Conservation (phyloP, 331 rosid genomes). For the Quercus lobata region DNA sequence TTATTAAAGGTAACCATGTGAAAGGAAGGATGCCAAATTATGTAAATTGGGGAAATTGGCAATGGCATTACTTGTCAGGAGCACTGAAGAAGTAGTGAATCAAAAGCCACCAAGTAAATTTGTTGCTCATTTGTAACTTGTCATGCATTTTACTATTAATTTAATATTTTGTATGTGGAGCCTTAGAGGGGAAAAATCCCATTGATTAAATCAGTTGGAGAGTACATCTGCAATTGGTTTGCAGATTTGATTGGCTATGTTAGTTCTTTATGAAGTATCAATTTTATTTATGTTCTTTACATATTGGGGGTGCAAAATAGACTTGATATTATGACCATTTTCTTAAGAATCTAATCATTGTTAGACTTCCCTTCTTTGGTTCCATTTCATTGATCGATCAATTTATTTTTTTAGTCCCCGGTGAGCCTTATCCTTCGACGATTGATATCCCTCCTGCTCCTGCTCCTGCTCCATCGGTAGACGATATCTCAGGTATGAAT, state of each 20-base stretch:
- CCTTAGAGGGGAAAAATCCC: neutral
- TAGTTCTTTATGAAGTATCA: neutral
- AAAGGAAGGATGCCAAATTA: neutral
- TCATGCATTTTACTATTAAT: neutral
- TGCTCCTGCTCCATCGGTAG: conserved; percentile 49
- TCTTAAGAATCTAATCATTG: neutral
- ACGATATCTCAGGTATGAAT: conserved; percentile 51
- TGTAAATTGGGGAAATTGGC: neutral
- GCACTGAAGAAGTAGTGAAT: neutral
- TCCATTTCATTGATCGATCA: neutral
- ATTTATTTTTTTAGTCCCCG: conserved; percentile 70
- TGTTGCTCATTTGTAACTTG: neutral
- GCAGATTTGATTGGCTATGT: neutral
- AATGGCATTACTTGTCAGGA: neutral
- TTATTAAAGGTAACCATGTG: neutral
- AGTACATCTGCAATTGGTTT: neutral
- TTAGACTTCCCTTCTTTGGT: neutral
- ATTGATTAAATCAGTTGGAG: neutral
- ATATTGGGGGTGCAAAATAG: neutral
- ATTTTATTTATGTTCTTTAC: neutral
- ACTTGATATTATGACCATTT: conserved; percentile 1
- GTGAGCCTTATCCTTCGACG: conserved; percentile 72
- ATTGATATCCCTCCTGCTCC: conserved; percentile 53
- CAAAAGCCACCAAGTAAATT: neutral
- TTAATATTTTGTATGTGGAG: neutral